Conservation (phyloP, 768 basidiomycete species). For the Tricholomella constricta region DNA sequence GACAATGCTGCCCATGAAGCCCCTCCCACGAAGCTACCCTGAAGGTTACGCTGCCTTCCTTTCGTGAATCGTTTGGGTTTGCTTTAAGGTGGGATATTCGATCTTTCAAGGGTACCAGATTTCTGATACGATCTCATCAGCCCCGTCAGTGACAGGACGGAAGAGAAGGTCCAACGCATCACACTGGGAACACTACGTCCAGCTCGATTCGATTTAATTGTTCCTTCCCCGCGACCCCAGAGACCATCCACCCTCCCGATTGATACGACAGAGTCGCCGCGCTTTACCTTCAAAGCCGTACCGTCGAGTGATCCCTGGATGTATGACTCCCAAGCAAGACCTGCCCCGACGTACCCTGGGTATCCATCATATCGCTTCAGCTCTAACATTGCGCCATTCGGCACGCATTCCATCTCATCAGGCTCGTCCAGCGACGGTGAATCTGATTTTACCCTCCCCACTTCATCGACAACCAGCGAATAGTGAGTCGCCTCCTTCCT, state of each 20-base stretch:
- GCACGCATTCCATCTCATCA: constrained; percentile 1
- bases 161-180: not conserved
- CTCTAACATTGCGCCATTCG: not conserved
- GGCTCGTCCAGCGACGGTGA: constrained; percentile 7
- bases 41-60: constrained; percentile 17
- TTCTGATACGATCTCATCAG: not conserved
- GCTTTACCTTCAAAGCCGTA: not conserved
- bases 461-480: constrained; percentile 3
- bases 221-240: not conserved
- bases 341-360: too few species aligned
- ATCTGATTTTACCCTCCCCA: not conserved
- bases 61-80: constrained; percentile 18
- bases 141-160: not conserved
- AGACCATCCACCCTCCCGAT: not conserved
- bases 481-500: constrained; percentile 1
- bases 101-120: too few species aligned
- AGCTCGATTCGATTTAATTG: not conserved
- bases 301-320: not conserved
- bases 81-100: constrained; percentile 8
- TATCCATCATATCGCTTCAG: not conserved
- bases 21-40: not conserved
- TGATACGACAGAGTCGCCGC: not conserved
- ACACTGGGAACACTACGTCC: not conserved
- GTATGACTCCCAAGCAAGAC: too few species aligned
- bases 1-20: not conserved